Base-by-base conservation (phyloP, 2,329 filamentous ascomycete species). In the Paecilomyces variotii region DNA sequence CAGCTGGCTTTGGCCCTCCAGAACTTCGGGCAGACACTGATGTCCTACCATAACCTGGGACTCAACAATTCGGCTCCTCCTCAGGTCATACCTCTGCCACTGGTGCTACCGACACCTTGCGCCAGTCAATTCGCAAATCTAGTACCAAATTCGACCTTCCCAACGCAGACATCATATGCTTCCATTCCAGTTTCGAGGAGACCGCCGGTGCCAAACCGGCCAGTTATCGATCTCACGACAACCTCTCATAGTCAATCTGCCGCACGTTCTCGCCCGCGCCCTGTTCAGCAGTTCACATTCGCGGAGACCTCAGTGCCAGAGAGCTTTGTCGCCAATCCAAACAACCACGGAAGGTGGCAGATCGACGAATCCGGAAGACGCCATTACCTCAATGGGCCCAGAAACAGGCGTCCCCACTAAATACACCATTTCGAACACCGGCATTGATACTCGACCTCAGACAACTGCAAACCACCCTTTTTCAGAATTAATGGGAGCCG, bases 341-440 rank as follows among this genome's bases (percentile, higher is more conserved):
- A 64, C 34, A 67, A 66, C 45, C 66, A 69, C 53, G 62, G 57
- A 9, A 61, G 66, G 27, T 70, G 65, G 59, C 14, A 56, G 28
- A 32, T 62, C 27, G 59, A 63, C 14, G 9, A 26, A 1, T n/a
- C 56, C 11, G 66, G 65, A 1, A 59, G 58, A 11, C 52, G 62
- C 14, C 34, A 54, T 5, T 67, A 67, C 54, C 55, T 69, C 54
- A 67, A 65, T 53, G 62, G 49, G 12, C 58, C 61, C 6, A 59
- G 59, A 35, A 53, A 52, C 4, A 64, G 59, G 45, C 30, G 53
- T 24, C 30, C 53, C 19, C 32, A 24, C 4, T 45, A n/a, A 24
- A 45, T 45, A 19, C 19, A 19, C 39, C n/a, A 24, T 45, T n/a
- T n/a, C 39, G 39, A 14, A 19, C 19, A 45, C 39, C 39, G n/a